A percentile compares a stretch with the other conserved stretches of the same genome.
phyloP scores from a whole-genome alignment of 1,284 basidiomycete genomes.

The Ustilago trichophora region DNA sequence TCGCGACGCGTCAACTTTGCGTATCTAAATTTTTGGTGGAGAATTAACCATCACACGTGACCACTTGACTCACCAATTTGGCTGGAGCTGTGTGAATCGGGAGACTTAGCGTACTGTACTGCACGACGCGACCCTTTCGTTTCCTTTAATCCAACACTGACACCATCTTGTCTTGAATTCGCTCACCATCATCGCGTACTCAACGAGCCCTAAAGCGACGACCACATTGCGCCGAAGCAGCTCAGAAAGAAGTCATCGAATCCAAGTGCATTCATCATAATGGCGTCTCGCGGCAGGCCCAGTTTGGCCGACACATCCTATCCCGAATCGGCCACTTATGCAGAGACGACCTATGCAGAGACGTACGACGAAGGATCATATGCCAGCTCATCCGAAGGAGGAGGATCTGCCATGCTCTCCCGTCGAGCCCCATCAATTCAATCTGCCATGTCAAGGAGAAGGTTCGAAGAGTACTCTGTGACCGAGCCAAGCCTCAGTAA shows the following conservation, averaged over 20 bases:
- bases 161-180: too few species aligned
- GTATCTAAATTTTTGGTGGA: too few species aligned
- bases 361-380: conserved; percentile 36
- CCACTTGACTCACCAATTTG: not conserved
- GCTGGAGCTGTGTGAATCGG: too few species aligned
- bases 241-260: too few species aligned
- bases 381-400: conserved; percentile 47
- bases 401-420: conserved; percentile 45
- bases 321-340: conserved; percentile 29
- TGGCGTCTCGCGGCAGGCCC: conserved; percentile 23
- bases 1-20: conserved; percentile 47
- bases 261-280: conserved; percentile 7
- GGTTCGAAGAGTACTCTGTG: conserved; percentile 38
- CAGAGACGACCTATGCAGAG: too few species aligned
- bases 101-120: not conserved
- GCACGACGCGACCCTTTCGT: conserved; percentile 40
- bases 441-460: conserved; percentile 27
- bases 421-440: conserved; percentile 42
- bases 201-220: too few species aligned
- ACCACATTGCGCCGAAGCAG: too few species aligned
- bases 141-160: conserved; percentile 3
- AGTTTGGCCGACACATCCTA: conserved; percentile 37
- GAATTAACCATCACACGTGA: conserved; percentile 21
- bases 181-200: too few species aligned
- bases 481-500: conserved; percentile 45